Conservation (phyloP, 257 asterid species). For the Petrea volubilis region DNA sequence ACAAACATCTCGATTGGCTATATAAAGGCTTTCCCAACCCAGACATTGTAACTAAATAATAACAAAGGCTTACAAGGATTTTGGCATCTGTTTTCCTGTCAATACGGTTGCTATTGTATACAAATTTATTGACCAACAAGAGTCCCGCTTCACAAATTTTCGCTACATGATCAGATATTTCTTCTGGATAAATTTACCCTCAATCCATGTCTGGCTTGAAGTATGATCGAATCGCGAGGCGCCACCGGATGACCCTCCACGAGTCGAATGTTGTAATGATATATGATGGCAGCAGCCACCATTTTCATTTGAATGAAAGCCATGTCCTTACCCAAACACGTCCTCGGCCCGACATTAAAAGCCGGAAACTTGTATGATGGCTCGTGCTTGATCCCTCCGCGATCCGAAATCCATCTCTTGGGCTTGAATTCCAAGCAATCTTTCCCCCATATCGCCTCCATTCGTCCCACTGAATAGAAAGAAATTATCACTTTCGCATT, state of each 20-base stretch:
- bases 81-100: too few relatives aligned
- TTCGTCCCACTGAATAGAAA: slow-evolving; percentile 40
- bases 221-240: slow-evolving; percentile 25
- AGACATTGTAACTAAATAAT: too few relatives aligned
- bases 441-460: slow-evolving; percentile 49
- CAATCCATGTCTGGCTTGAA: slow-evolving; percentile 30
- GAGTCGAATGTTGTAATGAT: slow-evolving; percentile 25
- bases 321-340: slow-evolving; percentile 48
- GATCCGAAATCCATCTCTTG: slow-evolving; percentile 36
- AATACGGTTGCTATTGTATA: too few relatives aligned
- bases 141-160: neutral
- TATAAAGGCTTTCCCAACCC: too few relatives aligned
- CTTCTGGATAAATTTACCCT: slow-evolving; percentile 28
- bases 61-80: too few relatives aligned
- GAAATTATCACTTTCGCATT: slow-evolving; percentile 31
- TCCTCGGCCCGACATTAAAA: slow-evolving; percentile 49
- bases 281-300: slow-evolving; percentile 36
- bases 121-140: too few relatives aligned
- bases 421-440: slow-evolving; percentile 48
- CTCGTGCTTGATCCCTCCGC: slow-evolving; percentile 30
- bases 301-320: slow-evolving; percentile 48
- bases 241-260: slow-evolving; percentile 24
- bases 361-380: slow-evolving; percentile 48
- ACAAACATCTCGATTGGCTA: too few relatives aligned
- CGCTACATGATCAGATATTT: neutral